A percentile compares a stretch with the other conserved stretches of the same genome.
Evolutionary conservation across 1,139 yeast genomes (phyloP).

Genomic region (Debaryomyces singareniensis): DNA sequence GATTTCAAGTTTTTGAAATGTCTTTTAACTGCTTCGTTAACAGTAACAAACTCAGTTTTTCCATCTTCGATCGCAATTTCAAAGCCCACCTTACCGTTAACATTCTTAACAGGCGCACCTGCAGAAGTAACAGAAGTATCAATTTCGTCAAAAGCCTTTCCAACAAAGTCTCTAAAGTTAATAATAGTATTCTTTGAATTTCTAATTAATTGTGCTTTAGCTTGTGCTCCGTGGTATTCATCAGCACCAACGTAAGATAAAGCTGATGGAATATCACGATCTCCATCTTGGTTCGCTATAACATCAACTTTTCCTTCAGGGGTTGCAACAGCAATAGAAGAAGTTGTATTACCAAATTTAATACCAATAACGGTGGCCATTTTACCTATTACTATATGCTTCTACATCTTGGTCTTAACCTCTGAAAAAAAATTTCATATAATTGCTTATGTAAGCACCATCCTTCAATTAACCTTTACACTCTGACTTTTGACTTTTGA

Average conservation of each 20-base stretch:
- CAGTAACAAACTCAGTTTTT: slow-evolving; percentile 44
- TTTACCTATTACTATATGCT: slow-evolving; percentile 1
- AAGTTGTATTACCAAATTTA: slow-evolving; percentile 93
- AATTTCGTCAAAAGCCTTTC: slow-evolving; percentile 63
- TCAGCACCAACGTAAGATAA: slow-evolving; percentile 89
- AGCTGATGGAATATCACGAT: slow-evolving; percentile 91
- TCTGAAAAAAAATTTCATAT: too few relatives aligned
- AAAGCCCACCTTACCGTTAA: slow-evolving; percentile 67
- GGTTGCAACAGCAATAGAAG: slow-evolving; percentile 88
- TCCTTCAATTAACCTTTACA: too few relatives aligned
- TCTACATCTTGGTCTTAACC: background rate
- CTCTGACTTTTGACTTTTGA: too few relatives aligned
- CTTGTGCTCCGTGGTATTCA: slow-evolving; percentile 97
- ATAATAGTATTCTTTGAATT: slow-evolving; percentile 82
- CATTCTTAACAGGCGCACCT: slow-evolving; percentile 61
- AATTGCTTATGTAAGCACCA: slow-evolving; percentile 1
- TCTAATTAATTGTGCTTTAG: slow-evolving; percentile 85
- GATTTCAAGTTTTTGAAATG: slow-evolving; percentile 75
- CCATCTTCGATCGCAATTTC: slow-evolving; percentile 47
- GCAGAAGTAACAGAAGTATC: slow-evolving; percentile 55
- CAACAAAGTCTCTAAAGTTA: slow-evolving; percentile 91
- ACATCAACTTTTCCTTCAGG: slow-evolving; percentile 91
- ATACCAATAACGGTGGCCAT: slow-evolving; percentile 76
- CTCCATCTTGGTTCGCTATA: slow-evolving; percentile 99
- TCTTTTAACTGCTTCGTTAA: slow-evolving; percentile 76